These are phyloP conservation scores for Anthracocystis panici-leucophaei DNA, from an alignment of 1,284 basidiomycete genomes.

Conservation along the genomic window DNA sequence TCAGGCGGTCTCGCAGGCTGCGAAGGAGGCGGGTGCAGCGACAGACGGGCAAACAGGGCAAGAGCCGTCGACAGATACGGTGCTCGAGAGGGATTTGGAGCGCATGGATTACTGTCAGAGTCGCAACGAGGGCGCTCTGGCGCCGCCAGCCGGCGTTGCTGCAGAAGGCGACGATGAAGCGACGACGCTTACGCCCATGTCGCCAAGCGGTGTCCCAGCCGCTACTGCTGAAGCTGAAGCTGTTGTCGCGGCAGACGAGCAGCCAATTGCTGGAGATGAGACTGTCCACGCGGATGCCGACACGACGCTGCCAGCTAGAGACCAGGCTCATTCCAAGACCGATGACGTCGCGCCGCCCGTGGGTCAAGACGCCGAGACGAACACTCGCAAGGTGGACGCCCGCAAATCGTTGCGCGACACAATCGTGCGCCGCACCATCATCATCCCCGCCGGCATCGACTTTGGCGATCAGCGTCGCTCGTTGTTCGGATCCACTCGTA, in stretches of 20 bases:
- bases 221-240: neutral
- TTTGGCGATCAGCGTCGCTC: constrained; percentile 42
- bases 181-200: constrained; percentile 13
- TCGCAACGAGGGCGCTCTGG: constrained; percentile 1
- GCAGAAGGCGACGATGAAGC: constrained; percentile 4
- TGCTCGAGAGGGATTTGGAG: constrained; percentile 2
- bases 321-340: neutral
- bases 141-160: constrained; percentile 4
- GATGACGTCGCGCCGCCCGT: neutral
- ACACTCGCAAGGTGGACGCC: constrained; percentile 1
- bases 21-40: neutral
- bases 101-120: constrained; percentile 16
- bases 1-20: neutral
- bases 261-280: constrained; percentile 2
- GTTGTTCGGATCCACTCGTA: constrained; percentile 41
- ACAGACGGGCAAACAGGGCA: neutral
- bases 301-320: neutral
- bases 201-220: constrained; percentile 1
- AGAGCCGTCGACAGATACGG: constrained; percentile 15
- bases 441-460: constrained; percentile 51
- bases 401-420: constrained; percentile 59
- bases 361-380: neutral
- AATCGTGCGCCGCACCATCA: constrained; percentile 62
- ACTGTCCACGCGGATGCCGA: constrained; percentile 4
- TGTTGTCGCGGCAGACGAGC: neutral